phyloP scores from a whole-genome alignment of 257 asterid species.

The Solanum arcanum region DNA sequence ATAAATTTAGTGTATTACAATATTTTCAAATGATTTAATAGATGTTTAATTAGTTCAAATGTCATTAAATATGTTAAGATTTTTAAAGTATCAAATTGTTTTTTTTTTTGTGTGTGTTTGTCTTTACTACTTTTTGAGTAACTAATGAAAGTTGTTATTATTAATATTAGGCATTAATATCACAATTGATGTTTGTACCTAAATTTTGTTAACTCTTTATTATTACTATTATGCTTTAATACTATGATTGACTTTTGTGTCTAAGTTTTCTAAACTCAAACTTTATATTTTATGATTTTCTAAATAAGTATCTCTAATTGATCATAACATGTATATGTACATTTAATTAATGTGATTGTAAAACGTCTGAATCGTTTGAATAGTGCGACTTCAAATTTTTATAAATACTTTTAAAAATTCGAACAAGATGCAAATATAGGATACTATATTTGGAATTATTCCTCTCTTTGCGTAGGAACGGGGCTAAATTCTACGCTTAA shows the following conservation, averaged over 20 bases:
- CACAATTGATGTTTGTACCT: neutral
- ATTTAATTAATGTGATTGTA: neutral
- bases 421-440: neutral
- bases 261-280: too few species aligned
- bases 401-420: neutral
- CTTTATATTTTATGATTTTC: neutral
- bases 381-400: neutral
- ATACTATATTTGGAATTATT: neutral
- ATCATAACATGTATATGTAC: neutral
- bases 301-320: rapidly evolving
- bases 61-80: neutral
- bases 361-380: rapidly evolving
- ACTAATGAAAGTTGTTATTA: neutral
- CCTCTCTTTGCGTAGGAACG: neutral
- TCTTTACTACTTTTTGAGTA: neutral
- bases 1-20: neutral
- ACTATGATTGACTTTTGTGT: too few species aligned
- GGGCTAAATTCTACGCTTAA: too few species aligned
- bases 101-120: neutral
- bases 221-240: too few species aligned
- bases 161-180: neutral
- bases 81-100: neutral
- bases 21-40: neutral
- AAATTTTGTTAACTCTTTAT: too few species aligned
- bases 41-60: neutral